Conservation (phyloP, 331 rosid species). For the Quercus tomentella region DNA sequence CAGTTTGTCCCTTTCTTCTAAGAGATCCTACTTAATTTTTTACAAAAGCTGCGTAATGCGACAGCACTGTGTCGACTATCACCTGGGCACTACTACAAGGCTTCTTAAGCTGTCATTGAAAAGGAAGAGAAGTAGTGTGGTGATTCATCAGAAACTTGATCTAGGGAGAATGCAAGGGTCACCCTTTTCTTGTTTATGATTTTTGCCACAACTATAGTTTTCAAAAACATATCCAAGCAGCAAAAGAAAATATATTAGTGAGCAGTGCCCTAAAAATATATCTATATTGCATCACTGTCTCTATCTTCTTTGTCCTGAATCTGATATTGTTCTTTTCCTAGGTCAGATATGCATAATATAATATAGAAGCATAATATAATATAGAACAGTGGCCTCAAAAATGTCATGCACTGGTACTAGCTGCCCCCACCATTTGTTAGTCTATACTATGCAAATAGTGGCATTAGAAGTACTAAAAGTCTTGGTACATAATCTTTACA, state of each 20-base stretch:
- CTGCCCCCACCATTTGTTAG: too few relatives aligned
- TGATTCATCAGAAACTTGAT: not conserved
- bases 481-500: too few relatives aligned
- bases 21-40: not conserved
- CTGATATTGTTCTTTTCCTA: constrained; percentile 14
- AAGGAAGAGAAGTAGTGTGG: not conserved
- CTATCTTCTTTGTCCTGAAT: constrained; percentile 7
- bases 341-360: not conserved
- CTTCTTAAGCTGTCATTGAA: not conserved
- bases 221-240: too few relatives aligned
- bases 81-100: not conserved
- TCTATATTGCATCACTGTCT: constrained; percentile 3
- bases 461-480: too few relatives aligned
- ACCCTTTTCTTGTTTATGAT: not conserved
- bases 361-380: constrained; percentile 6
- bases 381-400: not conserved
- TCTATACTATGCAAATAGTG: too few relatives aligned
- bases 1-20: not conserved
- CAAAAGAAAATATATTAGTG: not conserved
- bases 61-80: constrained; percentile 1
- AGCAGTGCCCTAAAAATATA: not conserved
- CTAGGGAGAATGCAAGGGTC: not conserved
- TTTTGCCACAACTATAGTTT: not conserved
- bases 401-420: too few relatives aligned
- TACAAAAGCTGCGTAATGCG: not conserved